Conservation (phyloP, 345 rosid genomes). For the Citrus unshiu region DNA sequence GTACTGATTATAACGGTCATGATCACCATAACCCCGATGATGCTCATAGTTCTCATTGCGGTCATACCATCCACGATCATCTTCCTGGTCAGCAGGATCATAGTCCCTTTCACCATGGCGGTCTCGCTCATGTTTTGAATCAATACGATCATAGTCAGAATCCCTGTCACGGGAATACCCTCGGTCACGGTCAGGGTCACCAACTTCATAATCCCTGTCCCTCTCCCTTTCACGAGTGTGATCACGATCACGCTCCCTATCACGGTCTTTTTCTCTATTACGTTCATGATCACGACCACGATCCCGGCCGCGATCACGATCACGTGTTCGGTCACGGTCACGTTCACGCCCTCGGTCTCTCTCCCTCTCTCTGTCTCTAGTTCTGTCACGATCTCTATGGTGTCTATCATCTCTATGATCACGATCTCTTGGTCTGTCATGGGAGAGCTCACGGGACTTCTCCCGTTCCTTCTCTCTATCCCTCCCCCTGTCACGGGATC, state of each 20-base stretch:
- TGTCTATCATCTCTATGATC: conserved; percentile 81
- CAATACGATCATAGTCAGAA: conserved; percentile 52
- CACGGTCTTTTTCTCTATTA: conserved; percentile 53
- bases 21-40: conserved; percentile 46
- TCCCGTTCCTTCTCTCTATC: conserved; percentile 73
- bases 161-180: conserved; percentile 66
- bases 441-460: conserved; percentile 72
- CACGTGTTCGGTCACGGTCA: conserved; percentile 41
- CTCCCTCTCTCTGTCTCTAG: conserved; percentile 54
- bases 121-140: conserved; percentile 57
- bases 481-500: conserved; percentile 79
- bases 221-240: conserved; percentile 36
- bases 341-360: conserved; percentile 56
- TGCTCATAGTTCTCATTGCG: conserved; percentile 54
- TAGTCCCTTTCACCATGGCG: conserved; percentile 55
- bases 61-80: conserved; percentile 51
- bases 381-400: conserved; percentile 72
- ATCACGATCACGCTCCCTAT: conserved; percentile 48
- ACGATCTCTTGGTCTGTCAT: conserved; percentile 78
- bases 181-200: conserved; percentile 46
- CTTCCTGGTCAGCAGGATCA: conserved; percentile 51
- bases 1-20: conserved; percentile 66
- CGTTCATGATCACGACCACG: conserved; percentile 40
- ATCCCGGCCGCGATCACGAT: conserved; percentile 40
- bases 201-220: conserved; percentile 51